Evolutionary conservation across 2,329 filamentous ascomycete genomes (phyloP).

Genomic region (Paraphaeosphaeria minitans): DNA sequence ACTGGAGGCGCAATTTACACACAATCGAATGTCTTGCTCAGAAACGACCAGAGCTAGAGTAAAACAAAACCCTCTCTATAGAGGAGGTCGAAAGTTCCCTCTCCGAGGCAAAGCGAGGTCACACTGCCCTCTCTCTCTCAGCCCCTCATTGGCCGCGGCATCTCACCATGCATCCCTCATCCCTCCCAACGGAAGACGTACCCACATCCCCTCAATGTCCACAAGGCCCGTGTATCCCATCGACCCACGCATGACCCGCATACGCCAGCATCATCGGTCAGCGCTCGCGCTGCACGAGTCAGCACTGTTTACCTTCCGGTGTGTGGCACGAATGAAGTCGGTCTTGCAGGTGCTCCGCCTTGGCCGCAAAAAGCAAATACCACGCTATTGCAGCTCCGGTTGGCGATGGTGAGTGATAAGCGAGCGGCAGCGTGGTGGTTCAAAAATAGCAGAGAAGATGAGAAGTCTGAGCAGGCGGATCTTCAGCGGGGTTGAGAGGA

Average conservation of each 20-base stretch:
- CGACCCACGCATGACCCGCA: neutral
- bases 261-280: constrained; percentile 1
- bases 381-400: neutral
- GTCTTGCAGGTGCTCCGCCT: neutral
- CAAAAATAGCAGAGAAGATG: neutral
- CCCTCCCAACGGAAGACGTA: neutral
- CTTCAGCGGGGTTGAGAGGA: neutral
- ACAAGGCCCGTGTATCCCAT: too few relatives aligned
- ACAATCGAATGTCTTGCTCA: too few relatives aligned
- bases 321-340: neutral
- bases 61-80: neutral
- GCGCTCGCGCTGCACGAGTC: neutral
- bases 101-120: neutral
- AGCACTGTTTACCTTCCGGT: neutral
- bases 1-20: too few relatives aligned
- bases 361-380: constrained; percentile 4
- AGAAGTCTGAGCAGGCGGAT: neutral
- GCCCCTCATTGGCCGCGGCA: neutral
- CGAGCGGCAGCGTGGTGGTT: neutral
- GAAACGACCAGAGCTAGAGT: too few relatives aligned
- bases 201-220: neutral
- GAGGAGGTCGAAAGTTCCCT: neutral
- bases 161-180: neutral
- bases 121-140: neutral
- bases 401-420: neutral